Evolutionary conservation across 805 yeast genomes (phyloP).

Genomic region (Saturnispora galanensis): DNA sequence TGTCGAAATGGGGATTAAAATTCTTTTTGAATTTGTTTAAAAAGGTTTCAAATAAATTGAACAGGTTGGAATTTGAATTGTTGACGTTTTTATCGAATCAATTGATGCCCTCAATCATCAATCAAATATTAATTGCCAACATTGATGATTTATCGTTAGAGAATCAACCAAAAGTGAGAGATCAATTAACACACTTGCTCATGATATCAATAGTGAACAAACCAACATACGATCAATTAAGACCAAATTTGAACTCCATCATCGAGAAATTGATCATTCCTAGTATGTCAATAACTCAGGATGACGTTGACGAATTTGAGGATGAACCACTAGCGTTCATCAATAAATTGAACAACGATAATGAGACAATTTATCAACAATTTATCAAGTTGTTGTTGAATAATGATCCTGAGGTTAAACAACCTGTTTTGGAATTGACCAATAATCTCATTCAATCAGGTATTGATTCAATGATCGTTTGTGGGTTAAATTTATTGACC

Average conservation of each 20-base stretch:
- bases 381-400: conserved; percentile 8
- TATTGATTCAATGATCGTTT: conserved; percentile 1
- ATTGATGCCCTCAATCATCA: not conserved
- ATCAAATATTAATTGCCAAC: not conserved
- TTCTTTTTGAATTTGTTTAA: conserved; percentile 4
- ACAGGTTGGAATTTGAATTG: not conserved
- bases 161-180: conserved; percentile 1
- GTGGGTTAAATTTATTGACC: conserved; percentile 9
- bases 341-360: conserved; percentile 32
- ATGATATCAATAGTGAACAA: conserved; percentile 3
- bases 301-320: conserved; percentile 64
- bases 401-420: conserved; percentile 1
- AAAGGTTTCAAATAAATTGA: conserved; percentile 3
- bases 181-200: conserved; percentile 3
- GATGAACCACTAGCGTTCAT: conserved; percentile 85
- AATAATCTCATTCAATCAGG: conserved; percentile 3
- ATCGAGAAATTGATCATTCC: conserved; percentile 70
- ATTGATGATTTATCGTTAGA: not conserved
- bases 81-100: not conserved
- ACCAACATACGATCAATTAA: conserved; percentile 28
- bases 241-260: conserved; percentile 55
- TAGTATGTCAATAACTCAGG: conserved; percentile 57
- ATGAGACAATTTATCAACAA: conserved; percentile 6
- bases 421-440: conserved; percentile 8
- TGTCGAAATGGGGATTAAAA: conserved; percentile 6